Percentiles rank a stretch among this genome's conserved stretches.
These are phyloP conservation scores for Haberlea rhodopensis DNA, from an alignment of 257 asterid genomes.

Conservation along the genomic window DNA sequence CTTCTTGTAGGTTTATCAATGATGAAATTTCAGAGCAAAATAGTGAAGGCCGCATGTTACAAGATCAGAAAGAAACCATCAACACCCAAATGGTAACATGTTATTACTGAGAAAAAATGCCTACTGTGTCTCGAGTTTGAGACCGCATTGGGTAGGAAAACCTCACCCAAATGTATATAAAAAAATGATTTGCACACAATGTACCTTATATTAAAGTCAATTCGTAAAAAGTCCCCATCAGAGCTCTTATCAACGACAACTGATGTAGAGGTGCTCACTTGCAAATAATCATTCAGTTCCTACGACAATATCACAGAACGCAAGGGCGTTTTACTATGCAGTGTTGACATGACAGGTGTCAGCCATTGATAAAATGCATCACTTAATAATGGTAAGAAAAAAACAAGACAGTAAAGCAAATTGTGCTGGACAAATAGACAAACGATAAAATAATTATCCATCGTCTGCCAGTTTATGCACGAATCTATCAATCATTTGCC, in stretches of 20 bases:
- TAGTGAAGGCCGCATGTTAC: constrained; percentile 2
- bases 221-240: constrained; percentile 79
- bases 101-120: background rate
- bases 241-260: constrained; percentile 82
- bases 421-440: constrained; percentile 4
- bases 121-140: constrained; percentile 10
- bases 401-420: constrained; percentile 8
- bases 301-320: constrained; percentile 31
- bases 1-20: too few relatives aligned
- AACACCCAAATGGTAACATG: background rate
- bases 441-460: too few relatives aligned
- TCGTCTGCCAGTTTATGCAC: too few relatives aligned
- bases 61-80: background rate
- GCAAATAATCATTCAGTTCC: constrained; percentile 76
- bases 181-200: constrained; percentile 3
- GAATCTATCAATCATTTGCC: too few relatives aligned
- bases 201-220: constrained; percentile 89
- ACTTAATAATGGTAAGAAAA: background rate
- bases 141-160: background rate
- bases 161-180: background rate
- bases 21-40: background rate
- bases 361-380: background rate
- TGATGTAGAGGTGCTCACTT: constrained; percentile 70
- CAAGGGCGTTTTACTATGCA: background rate
- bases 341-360: background rate